Base-by-base conservation (phyloP, 257 asterid genomes). In the Solanum paucissectum region DNA sequence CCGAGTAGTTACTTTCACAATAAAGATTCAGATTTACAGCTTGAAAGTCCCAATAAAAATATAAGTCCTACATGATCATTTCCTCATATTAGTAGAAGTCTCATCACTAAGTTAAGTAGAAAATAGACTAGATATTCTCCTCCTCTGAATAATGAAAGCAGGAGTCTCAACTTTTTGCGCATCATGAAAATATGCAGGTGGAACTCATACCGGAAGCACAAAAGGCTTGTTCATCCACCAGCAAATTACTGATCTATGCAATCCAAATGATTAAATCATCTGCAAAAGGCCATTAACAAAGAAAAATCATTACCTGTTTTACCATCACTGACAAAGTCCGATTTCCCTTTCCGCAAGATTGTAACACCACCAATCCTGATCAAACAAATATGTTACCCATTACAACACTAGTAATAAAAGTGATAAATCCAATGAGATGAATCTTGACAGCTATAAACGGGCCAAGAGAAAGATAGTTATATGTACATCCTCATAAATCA, bases 291-390 rank as follows among this genome's bases (percentile, higher is more conserved):
- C 75, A 85, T 23, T 83, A 49, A 58, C 85, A 55, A 58, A 86
- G 87, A 36, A 60, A 86, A 86, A 38, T 4, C 83, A 9, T 12
- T 93, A 97, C 98, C 99, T 90, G 94, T 88, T 90, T 93, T 93
- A 21, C 99, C 99, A 89, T 95, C 94, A 87, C 98, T 93, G 90
- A 97, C 92, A 27, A 90, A 88, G 92, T 96, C 99, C 4, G 95
- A 92, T 84, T 89, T 92, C 88, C 99, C 99, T 92, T 97, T 96
- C 91, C 92, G 91, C 85, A 97, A 90, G 86, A 96, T 92, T 83
- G 99, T 97, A 87, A 91, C 99, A 33, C 96, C 96, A 68, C 97
- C 98, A 40, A 95, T 90, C 91, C 99, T 97, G 93, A 86, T 69
- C 52, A 88, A 86, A 76, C 42, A 86, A 84, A 85, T 32, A 72